These are phyloP conservation scores for Macaranga tanarius DNA, from an alignment of 441 rosid genomes.

Conservation along the genomic window DNA sequence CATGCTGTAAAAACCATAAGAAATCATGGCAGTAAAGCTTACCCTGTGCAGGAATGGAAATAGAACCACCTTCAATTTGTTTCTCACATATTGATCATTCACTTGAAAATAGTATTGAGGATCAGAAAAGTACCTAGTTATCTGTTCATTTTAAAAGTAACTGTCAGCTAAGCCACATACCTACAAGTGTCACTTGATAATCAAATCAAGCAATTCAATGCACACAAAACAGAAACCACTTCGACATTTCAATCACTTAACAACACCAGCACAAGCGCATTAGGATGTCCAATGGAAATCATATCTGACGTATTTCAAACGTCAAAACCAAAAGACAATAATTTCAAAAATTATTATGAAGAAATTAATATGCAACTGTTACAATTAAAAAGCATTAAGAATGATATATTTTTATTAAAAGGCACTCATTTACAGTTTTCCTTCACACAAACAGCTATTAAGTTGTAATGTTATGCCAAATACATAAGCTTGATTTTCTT, in stretches of 20 bases:
- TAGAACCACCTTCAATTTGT: slow-evolving; percentile 87
- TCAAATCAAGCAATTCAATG: slow-evolving; percentile 5
- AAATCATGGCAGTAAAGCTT: slow-evolving; percentile 23
- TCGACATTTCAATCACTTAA: background rate
- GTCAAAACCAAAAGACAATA: background rate
- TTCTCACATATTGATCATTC: slow-evolving; percentile 90
- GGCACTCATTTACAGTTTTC: background rate
- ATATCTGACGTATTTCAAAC: background rate
- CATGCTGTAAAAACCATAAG: slow-evolving; percentile 1
- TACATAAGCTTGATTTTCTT: no score
- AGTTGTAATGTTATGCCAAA: no score
- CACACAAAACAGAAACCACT: background rate
- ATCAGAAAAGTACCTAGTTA: slow-evolving; percentile 83
- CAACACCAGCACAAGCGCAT: background rate
- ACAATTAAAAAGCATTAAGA: background rate
- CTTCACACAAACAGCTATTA: background rate
- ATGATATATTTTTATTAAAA: background rate
- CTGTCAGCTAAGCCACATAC: slow-evolving; percentile 12
- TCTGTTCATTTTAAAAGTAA: slow-evolving; percentile 45
- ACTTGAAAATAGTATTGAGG: slow-evolving; percentile 98
- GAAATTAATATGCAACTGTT: background rate
- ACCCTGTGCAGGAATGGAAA: slow-evolving; percentile 93
- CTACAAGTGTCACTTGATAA: slow-evolving; percentile 3
- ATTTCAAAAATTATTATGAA: background rate
- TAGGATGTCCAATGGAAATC: background rate